Base-by-base conservation (phyloP, 2,329 filamentous ascomycete genomes). In the Pseudogymnoascus sp. region DNA sequence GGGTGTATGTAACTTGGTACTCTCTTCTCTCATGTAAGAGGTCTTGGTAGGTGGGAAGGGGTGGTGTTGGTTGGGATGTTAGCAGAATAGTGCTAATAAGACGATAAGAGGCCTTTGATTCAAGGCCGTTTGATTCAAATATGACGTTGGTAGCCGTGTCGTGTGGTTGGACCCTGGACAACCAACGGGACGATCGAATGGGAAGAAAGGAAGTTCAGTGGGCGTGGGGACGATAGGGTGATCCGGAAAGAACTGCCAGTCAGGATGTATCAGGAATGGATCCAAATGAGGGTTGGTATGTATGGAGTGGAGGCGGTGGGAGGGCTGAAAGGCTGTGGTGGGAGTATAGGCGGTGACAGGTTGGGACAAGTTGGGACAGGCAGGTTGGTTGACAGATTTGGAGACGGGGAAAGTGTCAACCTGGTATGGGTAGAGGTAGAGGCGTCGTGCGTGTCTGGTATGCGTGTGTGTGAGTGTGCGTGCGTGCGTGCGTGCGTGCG, bases 391-490 rank as follows among this genome's bases (percentile, higher is more conserved):
- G 38, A 41, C 38, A 21, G 38, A 15, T 17, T 17, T 17, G 15
- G 38, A 41, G 38, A 41, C 38, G 38, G 15, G 38, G 38, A 41
- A 41, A 9, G 38, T 41, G 38, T 41, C 38, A 41, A 41, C 38
- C 38, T 41, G 38, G 38, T 41, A 41, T 9, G 38, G 38, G 15
- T 7, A 41, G 60, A 31, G 41, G 38, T 61, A 65, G 39, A 62
- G 62, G 60, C 61, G 64, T 61, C 63, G 66, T 63, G 64, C 33
- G 44, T 59, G 21, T 21, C 21, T 21, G 21, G 21, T 21, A 21
- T 33, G 36, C 60, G 48, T 36, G 63, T 59, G 58, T 59, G 12
- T 44, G 59, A 12, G 39, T 44, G 39, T 21, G 7, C 6, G 59
- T 31, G 17, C 21, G 39, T 41, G n/a, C 21, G 39, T 41, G n/a